phyloP scores from a whole-genome alignment of 1,284 basidiomycete genomes.

The Schizophyllum amplum region DNA sequence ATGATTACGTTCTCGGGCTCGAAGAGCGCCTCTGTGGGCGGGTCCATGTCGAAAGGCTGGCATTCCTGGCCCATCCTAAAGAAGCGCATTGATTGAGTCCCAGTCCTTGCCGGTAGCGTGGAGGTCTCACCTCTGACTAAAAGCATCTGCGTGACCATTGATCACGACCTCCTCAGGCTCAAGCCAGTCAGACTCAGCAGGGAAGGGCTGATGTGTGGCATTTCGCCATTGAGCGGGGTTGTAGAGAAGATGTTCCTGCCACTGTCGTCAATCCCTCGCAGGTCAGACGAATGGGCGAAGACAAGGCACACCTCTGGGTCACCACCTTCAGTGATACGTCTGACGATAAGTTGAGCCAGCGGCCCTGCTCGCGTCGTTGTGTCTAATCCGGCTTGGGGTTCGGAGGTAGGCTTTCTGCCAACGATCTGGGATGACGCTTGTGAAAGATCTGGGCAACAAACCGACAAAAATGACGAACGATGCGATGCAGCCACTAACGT shows the following conservation, averaged over 20 bases:
- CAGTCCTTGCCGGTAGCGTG: neutral
- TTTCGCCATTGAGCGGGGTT: slow-evolving; percentile 45
- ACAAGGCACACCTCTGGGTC: slow-evolving; percentile 29
- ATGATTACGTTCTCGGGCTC: neutral
- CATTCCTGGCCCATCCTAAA: slow-evolving; percentile 49
- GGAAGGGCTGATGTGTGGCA: slow-evolving; percentile 38
- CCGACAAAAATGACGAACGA: slow-evolving; percentile 28
- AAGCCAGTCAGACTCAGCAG: slow-evolving; percentile 38
- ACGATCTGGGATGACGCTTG: slow-evolving; percentile 32
- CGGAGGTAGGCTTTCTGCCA: slow-evolving; percentile 42
- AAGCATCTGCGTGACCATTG: slow-evolving; percentile 35
- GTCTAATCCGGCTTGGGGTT: slow-evolving; percentile 50
- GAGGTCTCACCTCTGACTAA: neutral
- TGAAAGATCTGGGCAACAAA: neutral
- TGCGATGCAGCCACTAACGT: slow-evolving; percentile 53
- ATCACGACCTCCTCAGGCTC: slow-evolving; percentile 31
- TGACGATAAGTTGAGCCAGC: slow-evolving; percentile 42
- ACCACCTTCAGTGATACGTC: slow-evolving; percentile 32
- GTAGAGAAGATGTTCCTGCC: slow-evolving; percentile 30
- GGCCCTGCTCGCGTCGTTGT: slow-evolving; percentile 41
- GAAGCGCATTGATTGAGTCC: neutral
- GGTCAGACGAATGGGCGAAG: no score
- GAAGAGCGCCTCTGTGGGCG: slow-evolving; percentile 41
- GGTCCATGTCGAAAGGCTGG: slow-evolving; percentile 37
- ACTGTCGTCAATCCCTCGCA: no score